Evolutionary conservation across 192 early-diverging fungal genomes (phyloP).

Genomic region (Mortierella hygrophila): DNA sequence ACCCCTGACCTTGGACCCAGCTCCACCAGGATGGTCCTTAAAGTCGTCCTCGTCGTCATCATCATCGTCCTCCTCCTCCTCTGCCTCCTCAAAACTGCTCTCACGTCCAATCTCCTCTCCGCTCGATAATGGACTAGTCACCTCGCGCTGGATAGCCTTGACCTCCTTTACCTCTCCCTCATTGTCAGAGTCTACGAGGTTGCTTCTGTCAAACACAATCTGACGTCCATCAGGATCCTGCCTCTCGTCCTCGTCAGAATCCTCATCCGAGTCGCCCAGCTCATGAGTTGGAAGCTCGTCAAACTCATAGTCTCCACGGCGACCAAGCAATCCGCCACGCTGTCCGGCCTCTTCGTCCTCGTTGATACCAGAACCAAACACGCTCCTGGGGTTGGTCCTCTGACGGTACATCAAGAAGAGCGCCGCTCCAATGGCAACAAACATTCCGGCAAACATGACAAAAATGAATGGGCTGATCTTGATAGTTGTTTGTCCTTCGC

Average conservation of each 20-base stretch:
- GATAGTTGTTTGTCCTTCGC: not conserved
- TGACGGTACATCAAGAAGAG: constrained; percentile 53
- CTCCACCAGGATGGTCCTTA: constrained; percentile 25
- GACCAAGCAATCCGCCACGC: constrained; percentile 47
- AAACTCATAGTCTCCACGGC: constrained; percentile 53
- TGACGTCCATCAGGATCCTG: constrained; percentile 14
- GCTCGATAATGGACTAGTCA: constrained; percentile 37
- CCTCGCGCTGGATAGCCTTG: not conserved
- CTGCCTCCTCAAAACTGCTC: constrained; percentile 47
- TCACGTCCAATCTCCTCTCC: constrained; percentile 54
- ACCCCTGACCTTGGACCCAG: constrained; percentile 31
- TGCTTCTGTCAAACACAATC: constrained; percentile 45
- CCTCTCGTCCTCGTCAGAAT: constrained; percentile 29
- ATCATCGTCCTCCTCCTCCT: constrained; percentile 28
- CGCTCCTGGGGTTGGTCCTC: constrained; percentile 34
- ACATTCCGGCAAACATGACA: constrained; percentile 56
- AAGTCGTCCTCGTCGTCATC: constrained; percentile 43
- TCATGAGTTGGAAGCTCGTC: constrained; percentile 50
- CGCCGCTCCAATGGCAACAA: constrained; percentile 51
- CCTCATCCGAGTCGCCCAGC: constrained; percentile 36
- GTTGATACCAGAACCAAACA: constrained; percentile 23
- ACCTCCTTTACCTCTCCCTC: constrained; percentile 16
- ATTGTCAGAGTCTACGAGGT: not conserved
- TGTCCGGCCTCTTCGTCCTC: constrained; percentile 52
- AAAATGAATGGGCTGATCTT: constrained; percentile 48